Conservation (phyloP, 805 yeast species). For the Yarrowia osloensis region DNA sequence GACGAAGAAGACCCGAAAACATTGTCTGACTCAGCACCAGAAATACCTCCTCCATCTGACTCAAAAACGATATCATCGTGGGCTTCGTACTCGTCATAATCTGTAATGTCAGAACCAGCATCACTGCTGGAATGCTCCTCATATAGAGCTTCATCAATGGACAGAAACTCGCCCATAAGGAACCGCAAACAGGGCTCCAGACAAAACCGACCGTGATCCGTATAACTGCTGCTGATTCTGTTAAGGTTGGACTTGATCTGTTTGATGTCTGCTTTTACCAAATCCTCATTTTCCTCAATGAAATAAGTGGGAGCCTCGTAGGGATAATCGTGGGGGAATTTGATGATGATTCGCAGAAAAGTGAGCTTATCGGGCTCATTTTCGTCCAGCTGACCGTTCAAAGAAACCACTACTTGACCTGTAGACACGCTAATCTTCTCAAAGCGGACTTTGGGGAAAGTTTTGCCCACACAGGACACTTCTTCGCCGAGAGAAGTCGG, state of each 20-base stretch:
- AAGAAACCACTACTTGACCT: slow-evolving; percentile 73
- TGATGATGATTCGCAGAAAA: slow-evolving; percentile 68
- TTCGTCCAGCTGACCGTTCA: slow-evolving; percentile 75
- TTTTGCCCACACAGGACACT: slow-evolving; percentile 81
- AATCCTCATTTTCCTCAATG: slow-evolving; percentile 78
- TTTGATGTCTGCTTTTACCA: slow-evolving; percentile 51
- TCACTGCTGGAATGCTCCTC: slow-evolving; percentile 3
- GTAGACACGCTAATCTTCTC: slow-evolving; percentile 87
- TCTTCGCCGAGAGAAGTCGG: slow-evolving; percentile 85
- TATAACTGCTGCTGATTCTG: slow-evolving; percentile 58
- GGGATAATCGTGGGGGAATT: slow-evolving; percentile 77
- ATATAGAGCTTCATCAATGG: slow-evolving; percentile 11
- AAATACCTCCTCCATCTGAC: slow-evolving; percentile 40
- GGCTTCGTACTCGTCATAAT: slow-evolving; percentile 39
- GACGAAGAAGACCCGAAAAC: slow-evolving; percentile 31
- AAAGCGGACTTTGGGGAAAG: slow-evolving; percentile 81
- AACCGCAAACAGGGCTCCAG: slow-evolving; percentile 77
- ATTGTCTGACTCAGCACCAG: slow-evolving; percentile 38
- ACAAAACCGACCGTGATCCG: slow-evolving; percentile 64
- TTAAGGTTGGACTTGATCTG: slow-evolving; percentile 56
- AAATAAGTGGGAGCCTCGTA: slow-evolving; percentile 56
- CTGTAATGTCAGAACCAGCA: slow-evolving; percentile 45
- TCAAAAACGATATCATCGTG: slow-evolving; percentile 36
- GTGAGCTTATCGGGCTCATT: slow-evolving; percentile 49
- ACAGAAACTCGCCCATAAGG: slow-evolving; percentile 58